Evolutionary conservation across 2,329 filamentous ascomycete genomes (phyloP).

Genomic region (Plectosphaerella cucumerina): DNA sequence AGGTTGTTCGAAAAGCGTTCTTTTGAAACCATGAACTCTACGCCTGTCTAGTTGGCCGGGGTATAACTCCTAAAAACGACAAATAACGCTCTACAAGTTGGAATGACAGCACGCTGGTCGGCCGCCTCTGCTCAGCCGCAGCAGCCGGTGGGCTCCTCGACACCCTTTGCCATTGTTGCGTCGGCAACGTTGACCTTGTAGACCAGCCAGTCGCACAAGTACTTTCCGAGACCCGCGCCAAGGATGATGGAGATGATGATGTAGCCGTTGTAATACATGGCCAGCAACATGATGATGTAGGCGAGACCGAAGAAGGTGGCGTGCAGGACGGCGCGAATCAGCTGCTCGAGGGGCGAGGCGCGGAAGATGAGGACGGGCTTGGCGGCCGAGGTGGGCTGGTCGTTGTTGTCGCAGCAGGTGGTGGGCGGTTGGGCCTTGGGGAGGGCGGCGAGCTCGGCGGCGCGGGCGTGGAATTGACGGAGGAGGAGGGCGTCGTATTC

Average conservation of each 20-base stretch:
- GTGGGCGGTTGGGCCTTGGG: constrained; percentile 1
- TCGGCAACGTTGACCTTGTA: constrained; percentile 25
- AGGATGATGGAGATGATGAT: constrained; percentile 40
- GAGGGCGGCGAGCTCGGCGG: constrained; percentile 18
- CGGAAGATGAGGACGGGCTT: constrained; percentile 26
- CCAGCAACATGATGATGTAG: constrained; percentile 40
- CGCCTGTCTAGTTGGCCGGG: too few relatives aligned
- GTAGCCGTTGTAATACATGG: constrained; percentile 43
- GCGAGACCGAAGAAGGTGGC: constrained; percentile 35
- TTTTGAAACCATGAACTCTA: too few relatives aligned
- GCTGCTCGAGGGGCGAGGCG: constrained; percentile 34
- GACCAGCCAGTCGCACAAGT: constrained; percentile 50
- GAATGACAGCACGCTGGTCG: too few relatives aligned
- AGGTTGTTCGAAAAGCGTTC: too few relatives aligned
- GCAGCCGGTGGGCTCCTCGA: constrained; percentile 44
- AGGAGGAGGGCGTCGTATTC: constrained; percentile 37
- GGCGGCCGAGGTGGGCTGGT: constrained; percentile 9
- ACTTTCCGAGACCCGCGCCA: constrained; percentile 47
- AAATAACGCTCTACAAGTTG: too few relatives aligned
- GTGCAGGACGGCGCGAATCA: constrained; percentile 32
- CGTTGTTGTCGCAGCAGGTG: constrained; percentile 10
- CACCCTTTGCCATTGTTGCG: constrained; percentile 18
- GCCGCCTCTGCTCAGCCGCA: constrained; percentile 28
- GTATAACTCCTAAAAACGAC: too few relatives aligned
- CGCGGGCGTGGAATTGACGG: constrained; percentile 31